Conservation (phyloP, 371 early-diverging fungal genomes). For the Haplosporangium sp. region DNA sequence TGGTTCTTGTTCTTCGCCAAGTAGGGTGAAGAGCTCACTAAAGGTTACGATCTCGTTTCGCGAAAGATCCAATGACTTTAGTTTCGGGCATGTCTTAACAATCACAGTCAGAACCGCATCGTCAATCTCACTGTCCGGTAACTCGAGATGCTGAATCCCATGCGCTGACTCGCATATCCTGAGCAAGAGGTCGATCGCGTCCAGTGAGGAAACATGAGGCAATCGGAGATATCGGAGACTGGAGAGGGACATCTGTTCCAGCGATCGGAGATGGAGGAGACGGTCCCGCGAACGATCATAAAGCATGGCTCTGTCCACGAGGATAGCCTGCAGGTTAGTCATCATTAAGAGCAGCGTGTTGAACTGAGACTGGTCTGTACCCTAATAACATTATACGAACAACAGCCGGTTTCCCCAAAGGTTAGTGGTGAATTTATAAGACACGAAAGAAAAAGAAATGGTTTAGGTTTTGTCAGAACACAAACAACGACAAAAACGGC, state of each 20-base stretch:
- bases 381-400: conserved; percentile 15
- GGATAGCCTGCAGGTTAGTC: conserved; percentile 26
- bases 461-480: neutral
- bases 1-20: neutral
- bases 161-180: conserved; percentile 11
- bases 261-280: conserved; percentile 6
- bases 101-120: conserved; percentile 15
- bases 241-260: conserved; percentile 6
- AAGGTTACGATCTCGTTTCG: conserved; percentile 40
- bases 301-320: conserved; percentile 35
- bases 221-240: conserved; percentile 23
- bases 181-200: conserved; percentile 20
- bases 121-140: conserved; percentile 47
- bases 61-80: conserved; percentile 36
- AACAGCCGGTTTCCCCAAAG: neutral
- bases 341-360: conserved; percentile 18
- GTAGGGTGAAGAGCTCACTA: neutral
- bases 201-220: conserved; percentile 26
- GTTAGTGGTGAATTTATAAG: neutral
- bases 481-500: neutral
- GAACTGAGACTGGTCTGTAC: conserved; percentile 23
- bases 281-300: conserved; percentile 1
- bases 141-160: conserved; percentile 27
- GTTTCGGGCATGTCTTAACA: conserved; percentile 17
- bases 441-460: neutral